phyloP scores from a whole-genome alignment of 192 early-diverging fungal genomes.

The Coemansia sp. region DNA sequence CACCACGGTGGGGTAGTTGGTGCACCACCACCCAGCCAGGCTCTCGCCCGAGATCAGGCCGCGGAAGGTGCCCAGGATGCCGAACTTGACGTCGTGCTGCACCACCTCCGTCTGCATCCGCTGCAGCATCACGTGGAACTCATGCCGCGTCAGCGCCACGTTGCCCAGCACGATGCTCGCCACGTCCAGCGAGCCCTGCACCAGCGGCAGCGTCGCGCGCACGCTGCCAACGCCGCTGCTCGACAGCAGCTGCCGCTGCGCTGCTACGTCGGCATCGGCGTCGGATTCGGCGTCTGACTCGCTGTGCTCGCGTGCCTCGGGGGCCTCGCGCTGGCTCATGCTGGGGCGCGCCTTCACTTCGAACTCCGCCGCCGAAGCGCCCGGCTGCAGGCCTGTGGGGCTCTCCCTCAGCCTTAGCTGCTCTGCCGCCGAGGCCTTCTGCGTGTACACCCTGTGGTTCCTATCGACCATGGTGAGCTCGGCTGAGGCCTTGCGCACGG shows the following conservation, averaged over 20 bases:
- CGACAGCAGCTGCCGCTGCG: constrained; percentile 28
- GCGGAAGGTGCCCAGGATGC: constrained; percentile 65
- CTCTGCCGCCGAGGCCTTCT: constrained; percentile 47
- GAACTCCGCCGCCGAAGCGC: constrained; percentile 16
- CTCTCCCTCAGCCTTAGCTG: constrained; percentile 35
- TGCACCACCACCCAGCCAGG: constrained; percentile 72
- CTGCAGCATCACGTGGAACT: constrained; percentile 62
- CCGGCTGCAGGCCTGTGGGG: constrained; percentile 14
- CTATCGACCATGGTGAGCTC: constrained; percentile 49
- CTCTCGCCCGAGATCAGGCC: constrained; percentile 66
- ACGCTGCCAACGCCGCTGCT: constrained; percentile 9
- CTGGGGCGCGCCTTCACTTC: constrained; percentile 43
- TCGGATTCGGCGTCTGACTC: constrained; percentile 25
- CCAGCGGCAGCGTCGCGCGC: constrained; percentile 18
- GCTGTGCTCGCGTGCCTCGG: neutral
- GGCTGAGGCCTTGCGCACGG: constrained; percentile 32
- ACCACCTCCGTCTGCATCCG: constrained; percentile 64
- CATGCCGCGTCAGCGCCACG: constrained; percentile 59
- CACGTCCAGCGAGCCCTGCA: constrained; percentile 38
- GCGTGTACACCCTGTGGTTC: constrained; percentile 48
- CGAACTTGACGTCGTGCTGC: constrained; percentile 65
- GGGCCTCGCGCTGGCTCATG: constrained; percentile 2
- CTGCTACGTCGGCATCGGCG: constrained; percentile 28
- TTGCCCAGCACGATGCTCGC: constrained; percentile 58
- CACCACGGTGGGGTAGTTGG: constrained; percentile 60